Conservation (phyloP, 306 rosid genomes). For the Prunus kanzakura region DNA sequence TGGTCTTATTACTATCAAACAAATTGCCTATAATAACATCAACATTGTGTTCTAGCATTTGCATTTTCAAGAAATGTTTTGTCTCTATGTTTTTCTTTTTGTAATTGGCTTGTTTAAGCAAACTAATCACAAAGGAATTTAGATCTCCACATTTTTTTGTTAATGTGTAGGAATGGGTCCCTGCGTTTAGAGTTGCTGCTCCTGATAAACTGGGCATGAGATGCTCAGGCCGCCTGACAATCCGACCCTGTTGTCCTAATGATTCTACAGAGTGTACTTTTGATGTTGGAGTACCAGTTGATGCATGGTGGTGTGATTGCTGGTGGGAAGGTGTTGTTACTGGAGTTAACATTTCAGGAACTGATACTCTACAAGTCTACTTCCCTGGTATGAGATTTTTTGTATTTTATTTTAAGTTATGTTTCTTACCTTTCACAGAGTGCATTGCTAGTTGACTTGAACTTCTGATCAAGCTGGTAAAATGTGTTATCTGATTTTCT, state of each 20-base stretch:
- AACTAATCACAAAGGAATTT: slow-evolving; percentile 18
- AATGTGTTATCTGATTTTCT: slow-evolving; percentile 10
- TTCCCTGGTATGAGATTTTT: slow-evolving; percentile 49
- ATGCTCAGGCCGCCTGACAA: slow-evolving; percentile 61
- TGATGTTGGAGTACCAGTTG: slow-evolving; percentile 68
- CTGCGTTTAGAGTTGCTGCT: slow-evolving; percentile 57
- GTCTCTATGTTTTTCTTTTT: not conserved
- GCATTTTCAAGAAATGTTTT: not conserved
- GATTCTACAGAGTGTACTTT: slow-evolving; percentile 19
- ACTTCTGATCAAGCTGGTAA: slow-evolving; percentile 17
- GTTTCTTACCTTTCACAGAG: slow-evolving; percentile 1
- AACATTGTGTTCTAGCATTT: not conserved
- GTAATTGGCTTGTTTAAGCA: slow-evolving; percentile 7
- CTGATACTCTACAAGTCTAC: slow-evolving; percentile 55
- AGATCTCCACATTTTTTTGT: slow-evolving; percentile 17
- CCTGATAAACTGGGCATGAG: slow-evolving; percentile 70
- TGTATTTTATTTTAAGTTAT: not conserved
- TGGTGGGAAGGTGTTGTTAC: slow-evolving; percentile 89
- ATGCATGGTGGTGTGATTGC: slow-evolving; percentile 81
- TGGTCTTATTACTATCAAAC: not conserved
- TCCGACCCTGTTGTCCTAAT: slow-evolving; percentile 58
- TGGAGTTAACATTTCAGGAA: slow-evolving; percentile 39
- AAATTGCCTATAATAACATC: not conserved
- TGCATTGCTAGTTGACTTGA: slow-evolving; percentile 14
- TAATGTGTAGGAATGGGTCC: slow-evolving; percentile 76